These are phyloP conservation scores for Malus sieversii DNA, from an alignment of 306 rosid genomes.

Conservation along the genomic window DNA sequence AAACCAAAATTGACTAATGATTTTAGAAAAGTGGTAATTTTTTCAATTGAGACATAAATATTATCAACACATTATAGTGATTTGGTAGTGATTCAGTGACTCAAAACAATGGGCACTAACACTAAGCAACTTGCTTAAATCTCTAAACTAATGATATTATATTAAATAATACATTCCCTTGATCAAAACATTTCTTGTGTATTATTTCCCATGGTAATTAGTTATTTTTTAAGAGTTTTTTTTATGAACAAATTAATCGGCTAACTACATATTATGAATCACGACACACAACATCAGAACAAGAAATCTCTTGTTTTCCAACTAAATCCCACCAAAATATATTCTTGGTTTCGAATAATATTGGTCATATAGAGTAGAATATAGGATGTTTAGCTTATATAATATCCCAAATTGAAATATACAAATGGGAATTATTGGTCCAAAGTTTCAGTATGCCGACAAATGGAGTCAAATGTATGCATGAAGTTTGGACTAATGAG, in stretches of 20 bases:
- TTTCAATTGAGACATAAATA: background rate
- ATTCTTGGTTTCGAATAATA: background rate
- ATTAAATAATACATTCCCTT: background rate
- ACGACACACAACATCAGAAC: constrained; percentile 9
- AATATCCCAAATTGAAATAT: constrained; percentile 19
- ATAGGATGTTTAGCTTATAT: background rate
- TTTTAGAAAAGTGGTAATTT: background rate
- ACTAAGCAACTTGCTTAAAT: constrained; percentile 16
- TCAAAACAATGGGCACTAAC: background rate
- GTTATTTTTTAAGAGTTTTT: background rate
- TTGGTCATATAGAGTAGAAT: background rate
- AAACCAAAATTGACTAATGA: background rate
- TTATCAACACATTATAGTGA: background rate
- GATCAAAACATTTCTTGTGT: background rate
- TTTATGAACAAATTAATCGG: background rate
- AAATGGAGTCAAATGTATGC: constrained; percentile 16
- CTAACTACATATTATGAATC: background rate
- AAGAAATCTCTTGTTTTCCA: constrained; percentile 5
- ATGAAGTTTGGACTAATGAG: background rate
- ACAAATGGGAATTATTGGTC: background rate
- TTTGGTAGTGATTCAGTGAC: constrained; percentile 18
- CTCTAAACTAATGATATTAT: background rate
- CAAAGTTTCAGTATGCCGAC: constrained; percentile 15
- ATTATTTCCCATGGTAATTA: background rate
- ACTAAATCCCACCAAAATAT: background rate